Conservation (phyloP, 179 eudicot species). For the Gypsophila paniculata region DNA sequence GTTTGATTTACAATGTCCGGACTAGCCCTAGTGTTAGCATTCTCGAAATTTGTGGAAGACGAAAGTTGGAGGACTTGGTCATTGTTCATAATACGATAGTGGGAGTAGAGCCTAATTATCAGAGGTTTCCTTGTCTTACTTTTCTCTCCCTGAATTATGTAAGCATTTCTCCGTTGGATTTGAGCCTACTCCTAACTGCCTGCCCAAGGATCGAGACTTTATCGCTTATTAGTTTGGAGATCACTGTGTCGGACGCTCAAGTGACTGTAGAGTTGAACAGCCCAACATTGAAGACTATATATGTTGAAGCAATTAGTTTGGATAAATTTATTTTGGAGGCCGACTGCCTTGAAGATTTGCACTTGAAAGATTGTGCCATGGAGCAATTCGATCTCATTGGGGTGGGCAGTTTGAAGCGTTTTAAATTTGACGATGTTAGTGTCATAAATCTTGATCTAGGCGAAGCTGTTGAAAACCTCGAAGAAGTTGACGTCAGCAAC, state of each 20-base stretch:
- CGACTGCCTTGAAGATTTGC: slow-evolving; percentile 72
- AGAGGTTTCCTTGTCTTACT: slow-evolving; percentile 63
- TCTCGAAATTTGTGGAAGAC: slow-evolving; percentile 77
- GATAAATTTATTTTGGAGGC: slow-evolving; percentile 82
- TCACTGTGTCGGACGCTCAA: slow-evolving; percentile 77
- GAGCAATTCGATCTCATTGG: slow-evolving; percentile 62
- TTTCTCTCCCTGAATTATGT: slow-evolving; percentile 74
- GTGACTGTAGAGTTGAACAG: slow-evolving; percentile 67
- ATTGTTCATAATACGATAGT: slow-evolving; percentile 70
- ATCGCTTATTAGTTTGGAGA: slow-evolving; percentile 53
- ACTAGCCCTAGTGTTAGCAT: slow-evolving; percentile 69
- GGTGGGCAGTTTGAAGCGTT: slow-evolving; percentile 53
- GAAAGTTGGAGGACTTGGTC: slow-evolving; percentile 56
- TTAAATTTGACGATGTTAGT: slow-evolving; percentile 70
- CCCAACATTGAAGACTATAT: slow-evolving; percentile 54
- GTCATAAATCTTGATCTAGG: slow-evolving; percentile 73
- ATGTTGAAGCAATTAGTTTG: slow-evolving; percentile 76
- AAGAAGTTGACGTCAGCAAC: slow-evolving; percentile 63
- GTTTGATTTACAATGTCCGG: slow-evolving; percentile 56
- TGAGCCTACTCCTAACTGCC: slow-evolving; percentile 69
- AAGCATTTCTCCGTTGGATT: slow-evolving; percentile 75
- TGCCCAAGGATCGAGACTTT: slow-evolving; percentile 70
- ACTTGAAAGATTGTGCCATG: slow-evolving; percentile 73
- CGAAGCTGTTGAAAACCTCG: slow-evolving; percentile 58
- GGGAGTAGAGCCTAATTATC: slow-evolving; percentile 79